Evolutionary conservation across 2,329 filamentous ascomycete genomes (phyloP).

Genomic region (Calonectria pauciramosa): DNA sequence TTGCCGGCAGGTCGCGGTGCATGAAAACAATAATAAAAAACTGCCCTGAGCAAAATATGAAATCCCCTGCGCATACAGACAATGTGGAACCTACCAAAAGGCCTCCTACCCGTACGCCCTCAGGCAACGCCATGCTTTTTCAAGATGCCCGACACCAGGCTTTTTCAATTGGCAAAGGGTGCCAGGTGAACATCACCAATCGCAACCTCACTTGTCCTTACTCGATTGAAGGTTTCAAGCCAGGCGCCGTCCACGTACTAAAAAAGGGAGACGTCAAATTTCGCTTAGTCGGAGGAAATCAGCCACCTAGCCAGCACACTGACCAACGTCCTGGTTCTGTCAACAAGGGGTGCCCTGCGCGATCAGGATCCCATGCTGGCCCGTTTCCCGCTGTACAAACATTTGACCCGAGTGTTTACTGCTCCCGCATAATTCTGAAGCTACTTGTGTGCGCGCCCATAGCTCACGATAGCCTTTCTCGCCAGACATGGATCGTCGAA

Average conservation of each 20-base stretch:
- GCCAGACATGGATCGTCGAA: conserved; percentile 10
- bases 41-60: not conserved
- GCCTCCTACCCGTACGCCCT: no score
- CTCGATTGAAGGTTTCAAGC: not conserved
- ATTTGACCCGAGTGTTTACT: conserved; percentile 11
- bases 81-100: not conserved
- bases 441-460: not conserved
- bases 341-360: not conserved
- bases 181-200: not conserved
- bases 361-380: not conserved
- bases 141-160: not conserved
- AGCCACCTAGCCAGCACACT: conserved; percentile 11
- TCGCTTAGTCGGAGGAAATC: conserved; percentile 42
- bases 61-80: not conserved
- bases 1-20: not conserved
- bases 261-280: conserved; percentile 35
- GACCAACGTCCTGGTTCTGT: not conserved
- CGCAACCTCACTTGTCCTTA: not conserved
- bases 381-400: conserved; percentile 4
- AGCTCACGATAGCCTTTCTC: conserved; percentile 3
- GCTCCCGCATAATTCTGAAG: not conserved
- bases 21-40: not conserved
- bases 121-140: not conserved
- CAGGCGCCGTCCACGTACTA: not conserved
- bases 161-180: not conserved